Evolutionary conservation across 1,139 yeast species (phyloP).

Genomic region (Saccharomyces pastorianus): DNA sequence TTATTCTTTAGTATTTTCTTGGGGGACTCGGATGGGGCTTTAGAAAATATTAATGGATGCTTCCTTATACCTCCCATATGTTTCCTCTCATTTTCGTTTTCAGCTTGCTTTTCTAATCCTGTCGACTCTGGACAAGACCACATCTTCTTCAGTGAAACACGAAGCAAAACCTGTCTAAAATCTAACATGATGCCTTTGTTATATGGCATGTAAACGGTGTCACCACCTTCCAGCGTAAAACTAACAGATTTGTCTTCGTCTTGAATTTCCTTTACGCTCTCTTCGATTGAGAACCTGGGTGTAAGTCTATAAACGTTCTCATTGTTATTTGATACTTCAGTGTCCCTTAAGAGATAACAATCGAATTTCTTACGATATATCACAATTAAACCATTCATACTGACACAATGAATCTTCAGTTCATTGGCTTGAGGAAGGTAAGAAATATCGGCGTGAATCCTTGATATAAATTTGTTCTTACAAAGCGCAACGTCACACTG

Average conservation of each 20-base stretch:
- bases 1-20: not conserved
- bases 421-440: conserved; percentile 26
- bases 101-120: not conserved
- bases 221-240: conserved; percentile 47
- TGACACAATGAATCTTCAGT: conserved; percentile 32
- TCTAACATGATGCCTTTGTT: conserved; percentile 48
- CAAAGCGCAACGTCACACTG: conserved; percentile 29
- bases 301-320: conserved; percentile 5
- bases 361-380: conserved; percentile 24
- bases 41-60: not conserved
- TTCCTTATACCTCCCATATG: not conserved
- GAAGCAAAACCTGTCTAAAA: conserved; percentile 36
- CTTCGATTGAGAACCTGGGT: not conserved
- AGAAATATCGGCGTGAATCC: conserved; percentile 29
- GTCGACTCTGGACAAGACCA: not conserved
- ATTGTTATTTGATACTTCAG: conserved; percentile 2
- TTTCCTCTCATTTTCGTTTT: not conserved
- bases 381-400: conserved; percentile 33
- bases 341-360: conserved; percentile 14
- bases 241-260: conserved; percentile 32
- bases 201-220: conserved; percentile 49
- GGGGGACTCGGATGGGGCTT: not conserved
- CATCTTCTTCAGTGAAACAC: not conserved
- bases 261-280: not conserved
- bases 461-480: conserved; percentile 26